These are phyloP conservation scores for Tylopilus plumbeoviolaceoides DNA, from an alignment of 768 basidiomycete genomes.

Conservation along the genomic window DNA sequence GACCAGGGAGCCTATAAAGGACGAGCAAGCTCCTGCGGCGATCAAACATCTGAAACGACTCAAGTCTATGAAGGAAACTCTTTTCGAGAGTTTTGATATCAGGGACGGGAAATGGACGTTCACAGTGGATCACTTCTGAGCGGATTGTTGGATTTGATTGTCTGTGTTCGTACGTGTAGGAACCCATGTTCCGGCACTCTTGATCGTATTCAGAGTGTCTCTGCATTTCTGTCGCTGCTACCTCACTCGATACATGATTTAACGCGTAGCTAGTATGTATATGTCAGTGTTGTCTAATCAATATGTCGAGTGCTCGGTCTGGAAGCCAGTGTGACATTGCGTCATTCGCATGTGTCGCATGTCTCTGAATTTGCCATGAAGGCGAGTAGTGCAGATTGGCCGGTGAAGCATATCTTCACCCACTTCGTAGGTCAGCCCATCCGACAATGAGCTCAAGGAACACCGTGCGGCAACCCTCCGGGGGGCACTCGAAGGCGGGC, in stretches of 20 bases:
- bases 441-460: conserved; percentile 43
- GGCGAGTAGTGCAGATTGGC: neutral
- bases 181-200: neutral
- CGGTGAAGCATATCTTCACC: neutral
- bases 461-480: conserved; percentile 54
- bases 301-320: neutral
- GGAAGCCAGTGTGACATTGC: conserved; percentile 4
- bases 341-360: neutral
- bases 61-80: conserved; percentile 80
- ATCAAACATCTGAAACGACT: conserved; percentile 76
- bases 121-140: conserved; percentile 87
- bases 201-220: neutral
- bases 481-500: conserved; percentile 60
- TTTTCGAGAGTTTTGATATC: conserved; percentile 77
- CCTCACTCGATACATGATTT: conserved; percentile 6
- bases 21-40: conserved; percentile 63
- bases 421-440: conserved; percentile 13
- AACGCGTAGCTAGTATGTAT: conserved; percentile 9
- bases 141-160: neutral
- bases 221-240: neutral
- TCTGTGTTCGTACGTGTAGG: neutral
- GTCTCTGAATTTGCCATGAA: conserved; percentile 11
- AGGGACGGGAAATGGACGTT: conserved; percentile 90
- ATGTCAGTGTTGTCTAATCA: conserved; percentile 16
- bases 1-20: conserved; percentile 85